These are phyloP conservation scores for Alternaria incomplexa DNA, from an alignment of 2,329 filamentous ascomycete genomes.

Conservation along the genomic window DNA sequence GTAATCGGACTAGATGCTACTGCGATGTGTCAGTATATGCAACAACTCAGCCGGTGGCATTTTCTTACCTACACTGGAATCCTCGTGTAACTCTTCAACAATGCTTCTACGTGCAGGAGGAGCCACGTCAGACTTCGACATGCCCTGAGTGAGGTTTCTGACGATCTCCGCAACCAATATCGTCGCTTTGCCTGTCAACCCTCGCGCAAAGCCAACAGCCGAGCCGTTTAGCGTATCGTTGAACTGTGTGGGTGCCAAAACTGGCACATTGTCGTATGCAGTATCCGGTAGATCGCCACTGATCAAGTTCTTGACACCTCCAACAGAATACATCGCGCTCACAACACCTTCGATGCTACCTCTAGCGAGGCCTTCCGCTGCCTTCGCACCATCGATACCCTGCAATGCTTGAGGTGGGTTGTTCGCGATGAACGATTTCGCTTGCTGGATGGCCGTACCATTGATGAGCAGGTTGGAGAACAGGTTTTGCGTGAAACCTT, in stretches of 20 bases:
- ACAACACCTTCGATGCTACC: constrained; percentile 35
- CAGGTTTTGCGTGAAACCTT: constrained; percentile 29
- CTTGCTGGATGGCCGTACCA: constrained; percentile 21
- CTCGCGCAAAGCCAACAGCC: constrained; percentile 32
- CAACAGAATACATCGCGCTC: constrained; percentile 31
- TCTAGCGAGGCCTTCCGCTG: constrained; percentile 35
- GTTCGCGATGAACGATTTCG: background rate
- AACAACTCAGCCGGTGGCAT: background rate
- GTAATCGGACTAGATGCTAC: constrained; percentile 15
- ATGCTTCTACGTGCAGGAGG: constrained; percentile 2
- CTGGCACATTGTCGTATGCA: constrained; percentile 26
- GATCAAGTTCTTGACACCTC: constrained; percentile 34
- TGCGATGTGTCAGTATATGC: constrained; percentile 8
- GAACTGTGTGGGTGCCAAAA: constrained; percentile 23
- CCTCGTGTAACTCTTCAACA: background rate
- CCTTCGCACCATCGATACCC: constrained; percentile 22
- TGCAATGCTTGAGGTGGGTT: constrained; percentile 11
- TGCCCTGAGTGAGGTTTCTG: constrained; percentile 17
- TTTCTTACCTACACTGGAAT: constrained; percentile 24
- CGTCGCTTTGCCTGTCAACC: constrained; percentile 32
- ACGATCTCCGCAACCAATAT: constrained; percentile 31
- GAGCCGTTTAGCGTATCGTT: constrained; percentile 36
- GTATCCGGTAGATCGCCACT: constrained; percentile 30
- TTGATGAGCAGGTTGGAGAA: constrained; percentile 32
- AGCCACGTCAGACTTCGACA: constrained; percentile 1